Evolutionary conservation across 192 early-diverging fungal species (phyloP).

Genomic region (Linnemannia zychae): DNA sequence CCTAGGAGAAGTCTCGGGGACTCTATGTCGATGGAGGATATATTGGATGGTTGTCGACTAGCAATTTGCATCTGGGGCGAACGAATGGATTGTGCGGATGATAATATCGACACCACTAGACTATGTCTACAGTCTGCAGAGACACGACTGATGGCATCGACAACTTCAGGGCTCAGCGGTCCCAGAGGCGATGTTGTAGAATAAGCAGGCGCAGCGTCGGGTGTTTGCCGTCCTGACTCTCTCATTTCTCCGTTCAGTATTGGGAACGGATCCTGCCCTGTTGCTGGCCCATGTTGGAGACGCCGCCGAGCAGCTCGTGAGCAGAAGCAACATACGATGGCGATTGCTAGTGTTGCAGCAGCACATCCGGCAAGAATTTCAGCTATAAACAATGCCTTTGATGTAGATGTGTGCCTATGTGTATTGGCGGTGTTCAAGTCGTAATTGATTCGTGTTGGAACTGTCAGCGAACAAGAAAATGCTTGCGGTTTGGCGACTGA

Average conservation of each 20-base stretch:
- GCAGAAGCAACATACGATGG: slow-evolving; percentile 38
- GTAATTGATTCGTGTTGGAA: neutral
- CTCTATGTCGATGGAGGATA: slow-evolving; percentile 8
- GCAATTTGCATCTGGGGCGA: neutral
- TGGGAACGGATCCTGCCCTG: neutral
- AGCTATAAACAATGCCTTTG: slow-evolving; percentile 39
- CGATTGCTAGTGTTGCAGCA: slow-evolving; percentile 13
- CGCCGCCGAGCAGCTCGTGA: slow-evolving; percentile 32
- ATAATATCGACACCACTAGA: slow-evolving; percentile 34
- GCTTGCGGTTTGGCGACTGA: too few species aligned
- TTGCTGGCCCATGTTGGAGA: neutral
- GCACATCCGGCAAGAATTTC: slow-evolving; percentile 43
- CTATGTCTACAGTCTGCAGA: slow-evolving; percentile 36
- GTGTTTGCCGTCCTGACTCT: slow-evolving; percentile 22
- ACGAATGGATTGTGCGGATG: slow-evolving; percentile 18
- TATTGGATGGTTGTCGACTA: slow-evolving; percentile 7
- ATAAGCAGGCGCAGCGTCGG: slow-evolving; percentile 42
- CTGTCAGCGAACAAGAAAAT: neutral
- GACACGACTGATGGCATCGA: slow-evolving; percentile 40
- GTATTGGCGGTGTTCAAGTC: neutral
- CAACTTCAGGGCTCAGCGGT: slow-evolving; percentile 43
- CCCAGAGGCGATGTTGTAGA: slow-evolving; percentile 39
- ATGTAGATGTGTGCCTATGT: slow-evolving; percentile 9
- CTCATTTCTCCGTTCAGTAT: neutral
- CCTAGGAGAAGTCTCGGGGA: neutral